A percentile compares a stretch with the other conserved stretches of the same genome.
phyloP scores from a whole-genome alignment of 257 asterid species.

The Nicotiana tomentosiformis region DNA sequence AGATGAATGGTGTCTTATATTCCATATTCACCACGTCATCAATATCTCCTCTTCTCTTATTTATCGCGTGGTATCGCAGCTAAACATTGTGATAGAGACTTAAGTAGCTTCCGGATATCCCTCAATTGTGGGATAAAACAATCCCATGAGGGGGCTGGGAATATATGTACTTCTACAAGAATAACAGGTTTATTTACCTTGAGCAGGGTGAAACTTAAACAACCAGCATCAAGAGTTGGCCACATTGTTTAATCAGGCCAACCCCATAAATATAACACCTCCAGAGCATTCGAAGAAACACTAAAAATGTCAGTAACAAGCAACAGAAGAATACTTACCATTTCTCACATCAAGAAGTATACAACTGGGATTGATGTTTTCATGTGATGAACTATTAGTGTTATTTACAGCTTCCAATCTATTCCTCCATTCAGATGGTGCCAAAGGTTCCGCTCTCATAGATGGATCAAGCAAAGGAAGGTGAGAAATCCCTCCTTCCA shows the following conservation, averaged over 20 bases:
- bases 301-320: neutral
- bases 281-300: no score
- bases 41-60: neutral
- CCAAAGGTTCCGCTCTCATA: conserved; percentile 75
- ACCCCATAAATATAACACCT: neutral
- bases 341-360: conserved; percentile 90
- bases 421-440: conserved; percentile 86
- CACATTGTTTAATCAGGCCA: neutral
- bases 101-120: neutral
- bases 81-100: neutral
- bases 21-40: no score
- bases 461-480: conserved; percentile 89
- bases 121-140: neutral
- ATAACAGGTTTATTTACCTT: neutral
- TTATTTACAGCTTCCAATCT: conserved; percentile 51
- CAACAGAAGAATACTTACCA: conserved; percentile 36
- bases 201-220: neutral
- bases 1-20: neutral
- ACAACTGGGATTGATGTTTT: conserved; percentile 24
- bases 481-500: conserved; percentile 74
- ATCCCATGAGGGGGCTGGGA: neutral
- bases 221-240: neutral
- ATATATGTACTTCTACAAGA: neutral
- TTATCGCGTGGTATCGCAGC: neutral
- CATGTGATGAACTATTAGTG: conserved; percentile 22